A percentile compares a stretch with the other conserved stretches of the same genome.
These are phyloP conservation scores for Fusarium devonianum DNA, from an alignment of 2,329 filamentous ascomycete genomes.

Conservation along the genomic window DNA sequence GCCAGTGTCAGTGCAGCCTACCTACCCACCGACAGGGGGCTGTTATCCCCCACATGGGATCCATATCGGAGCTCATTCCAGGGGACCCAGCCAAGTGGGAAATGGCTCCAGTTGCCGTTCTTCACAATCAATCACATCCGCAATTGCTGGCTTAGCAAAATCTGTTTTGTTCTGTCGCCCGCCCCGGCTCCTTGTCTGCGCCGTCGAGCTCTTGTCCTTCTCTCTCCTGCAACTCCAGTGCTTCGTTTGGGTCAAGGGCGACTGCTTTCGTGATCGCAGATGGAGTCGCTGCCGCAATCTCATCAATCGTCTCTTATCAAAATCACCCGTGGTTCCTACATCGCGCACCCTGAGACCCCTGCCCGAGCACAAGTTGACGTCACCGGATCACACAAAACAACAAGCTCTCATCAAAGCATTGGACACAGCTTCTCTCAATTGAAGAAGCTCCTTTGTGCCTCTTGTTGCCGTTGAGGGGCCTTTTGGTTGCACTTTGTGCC, in stretches of 20 bases:
- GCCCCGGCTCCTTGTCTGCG: background rate
- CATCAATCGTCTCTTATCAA: slow-evolving; percentile 17
- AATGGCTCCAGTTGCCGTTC: slow-evolving; percentile 8
- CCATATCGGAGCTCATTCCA: slow-evolving; percentile 10
- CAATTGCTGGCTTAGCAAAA: slow-evolving; percentile 23
- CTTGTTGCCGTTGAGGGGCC: slow-evolving; percentile 5
- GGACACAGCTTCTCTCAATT: background rate
- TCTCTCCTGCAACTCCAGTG: slow-evolving; percentile 1
- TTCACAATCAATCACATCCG: slow-evolving; percentile 16
- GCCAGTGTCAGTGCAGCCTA: too few relatives aligned
- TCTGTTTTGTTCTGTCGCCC: slow-evolving; percentile 20
- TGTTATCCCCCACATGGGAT: slow-evolving; percentile 16
- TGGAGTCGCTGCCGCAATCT: slow-evolving; percentile 20
- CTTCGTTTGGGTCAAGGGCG: background rate
- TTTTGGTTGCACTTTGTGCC: slow-evolving; percentile 11
- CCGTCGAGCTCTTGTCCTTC: slow-evolving; percentile 3
- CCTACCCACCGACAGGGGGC: too few relatives aligned
- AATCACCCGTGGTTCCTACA: slow-evolving; percentile 30
- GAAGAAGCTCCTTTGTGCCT: slow-evolving; percentile 1
- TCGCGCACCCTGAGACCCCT: too few relatives aligned
- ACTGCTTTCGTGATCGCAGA: slow-evolving; percentile 1
- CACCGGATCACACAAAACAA: slow-evolving; percentile 2
- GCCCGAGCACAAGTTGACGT: slow-evolving; percentile 26
- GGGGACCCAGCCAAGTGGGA: background rate
- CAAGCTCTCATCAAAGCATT: slow-evolving; percentile 1